These are phyloP conservation scores for Yamadazyma akitaensis DNA, from an alignment of 805 yeast genomes.

Conservation along the genomic window DNA sequence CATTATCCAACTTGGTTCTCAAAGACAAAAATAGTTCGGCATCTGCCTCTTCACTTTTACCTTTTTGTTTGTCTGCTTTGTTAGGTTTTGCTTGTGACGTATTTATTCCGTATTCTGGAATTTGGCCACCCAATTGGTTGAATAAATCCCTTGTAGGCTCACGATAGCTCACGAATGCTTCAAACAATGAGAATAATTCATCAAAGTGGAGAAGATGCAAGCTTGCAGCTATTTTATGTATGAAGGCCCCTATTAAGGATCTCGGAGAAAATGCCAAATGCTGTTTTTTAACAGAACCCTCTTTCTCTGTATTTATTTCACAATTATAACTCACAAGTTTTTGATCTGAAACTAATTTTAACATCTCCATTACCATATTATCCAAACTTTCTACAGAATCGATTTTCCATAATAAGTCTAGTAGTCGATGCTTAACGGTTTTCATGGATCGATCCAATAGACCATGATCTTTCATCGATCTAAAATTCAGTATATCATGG, in stretches of 20 bases:
- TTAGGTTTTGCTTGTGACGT: not conserved
- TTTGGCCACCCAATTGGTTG: constrained; percentile 13
- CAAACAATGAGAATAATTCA: constrained; percentile 30
- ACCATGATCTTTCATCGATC: not conserved
- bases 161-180: constrained; percentile 34
- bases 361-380: constrained; percentile 6
- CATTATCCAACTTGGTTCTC: constrained; percentile 12
- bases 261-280: constrained; percentile 15
- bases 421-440: constrained; percentile 2
- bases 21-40: constrained; percentile 15
- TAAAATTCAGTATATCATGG: constrained; percentile 4
- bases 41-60: constrained; percentile 12
- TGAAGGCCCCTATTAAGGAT: constrained; percentile 30
- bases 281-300: not conserved
- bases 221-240: constrained; percentile 29
- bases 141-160: constrained; percentile 22
- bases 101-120: not conserved
- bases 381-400: constrained; percentile 48
- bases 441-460: not conserved
- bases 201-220: constrained; percentile 35
- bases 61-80: not conserved
- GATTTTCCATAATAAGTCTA: constrained; percentile 42
- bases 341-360: not conserved
- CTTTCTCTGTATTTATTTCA: not conserved
- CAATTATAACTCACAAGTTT: not conserved